Evolutionary conservation across 768 basidiomycete genomes (phyloP).

Genomic region (Pleurotus salmoneostramineus): DNA sequence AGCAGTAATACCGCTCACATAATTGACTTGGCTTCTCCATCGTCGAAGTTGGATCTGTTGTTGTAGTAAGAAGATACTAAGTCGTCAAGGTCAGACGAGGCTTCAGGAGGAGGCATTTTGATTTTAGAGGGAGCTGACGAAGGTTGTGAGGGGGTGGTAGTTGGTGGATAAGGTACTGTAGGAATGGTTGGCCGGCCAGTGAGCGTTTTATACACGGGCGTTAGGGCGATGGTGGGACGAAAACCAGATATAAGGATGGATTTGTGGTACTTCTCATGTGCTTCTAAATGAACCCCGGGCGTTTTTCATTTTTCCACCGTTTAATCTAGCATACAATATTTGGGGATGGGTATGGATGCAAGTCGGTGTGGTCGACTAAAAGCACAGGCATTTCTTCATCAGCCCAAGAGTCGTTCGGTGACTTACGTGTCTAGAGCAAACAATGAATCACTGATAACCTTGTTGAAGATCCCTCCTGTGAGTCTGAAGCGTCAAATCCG

Average conservation of each 20-base stretch:
- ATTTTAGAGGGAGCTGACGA: not conserved
- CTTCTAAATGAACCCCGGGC: constrained; percentile 1
- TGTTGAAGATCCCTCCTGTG: too few relatives aligned
- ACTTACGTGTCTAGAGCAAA: too few relatives aligned
- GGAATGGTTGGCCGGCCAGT: too few relatives aligned
- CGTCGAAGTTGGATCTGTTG: not conserved
- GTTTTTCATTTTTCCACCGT: not conserved
- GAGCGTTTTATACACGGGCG: not conserved
- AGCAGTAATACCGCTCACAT: not conserved
- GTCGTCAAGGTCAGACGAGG: not conserved
- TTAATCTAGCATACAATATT: not conserved
- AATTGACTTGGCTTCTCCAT: not conserved
- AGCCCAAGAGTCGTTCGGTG: too few relatives aligned
- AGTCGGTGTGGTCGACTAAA: not conserved
- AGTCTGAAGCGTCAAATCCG: too few relatives aligned
- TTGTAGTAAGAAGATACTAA: constrained; percentile 4
- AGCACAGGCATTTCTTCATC: too few relatives aligned
- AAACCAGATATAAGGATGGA: not conserved
- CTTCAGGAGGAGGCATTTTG: not conserved
- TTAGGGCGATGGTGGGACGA: constrained; percentile 5
- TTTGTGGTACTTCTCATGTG: not conserved
- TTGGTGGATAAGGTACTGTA: not conserved
- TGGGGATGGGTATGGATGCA: not conserved
- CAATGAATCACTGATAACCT: too few relatives aligned
- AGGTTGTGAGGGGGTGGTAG: not conserved